Conservation (phyloP, 176 grass and related monocot species). For the Microstegium vimineum region DNA sequence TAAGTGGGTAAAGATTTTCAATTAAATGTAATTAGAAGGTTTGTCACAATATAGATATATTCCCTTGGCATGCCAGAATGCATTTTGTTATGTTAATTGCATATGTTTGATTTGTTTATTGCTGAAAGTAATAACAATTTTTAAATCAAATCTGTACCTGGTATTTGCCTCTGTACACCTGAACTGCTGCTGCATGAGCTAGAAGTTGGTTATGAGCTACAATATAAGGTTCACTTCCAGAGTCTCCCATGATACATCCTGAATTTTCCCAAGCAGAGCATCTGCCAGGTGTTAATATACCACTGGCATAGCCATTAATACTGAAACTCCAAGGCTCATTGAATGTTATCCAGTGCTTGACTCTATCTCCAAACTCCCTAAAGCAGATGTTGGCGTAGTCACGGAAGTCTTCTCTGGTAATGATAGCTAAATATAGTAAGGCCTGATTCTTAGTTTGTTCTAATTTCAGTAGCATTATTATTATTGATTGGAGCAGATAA, state of each 20-base stretch:
- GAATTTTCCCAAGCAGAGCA: slow-evolving; percentile 38
- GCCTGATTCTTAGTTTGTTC: neutral
- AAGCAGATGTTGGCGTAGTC: slow-evolving; percentile 74
- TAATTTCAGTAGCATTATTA: slow-evolving; percentile 5
- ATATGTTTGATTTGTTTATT: slow-evolving; percentile 1
- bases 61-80: neutral
- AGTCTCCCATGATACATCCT: slow-evolving; percentile 62
- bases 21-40: slow-evolving; percentile 6
- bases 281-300: slow-evolving; percentile 63
- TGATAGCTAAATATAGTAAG: neutral
- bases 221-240: slow-evolving; percentile 64
- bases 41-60: neutral
- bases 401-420: slow-evolving; percentile 65
- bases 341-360: slow-evolving; percentile 89
- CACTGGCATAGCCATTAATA: slow-evolving; percentile 45
- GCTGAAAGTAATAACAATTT: neutral
- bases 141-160: slow-evolving; percentile 40
- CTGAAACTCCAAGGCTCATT: slow-evolving; percentile 90
- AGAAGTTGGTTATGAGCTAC: slow-evolving; percentile 75
- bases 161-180: slow-evolving; percentile 55
- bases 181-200: slow-evolving; percentile 64
- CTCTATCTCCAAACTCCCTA: slow-evolving; percentile 68
- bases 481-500: neutral
- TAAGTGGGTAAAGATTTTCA: neutral
- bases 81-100: slow-evolving; percentile 3